These are phyloP conservation scores for Galerina sulciceps DNA, from an alignment of 768 basidiomycete genomes.

Conservation along the genomic window DNA sequence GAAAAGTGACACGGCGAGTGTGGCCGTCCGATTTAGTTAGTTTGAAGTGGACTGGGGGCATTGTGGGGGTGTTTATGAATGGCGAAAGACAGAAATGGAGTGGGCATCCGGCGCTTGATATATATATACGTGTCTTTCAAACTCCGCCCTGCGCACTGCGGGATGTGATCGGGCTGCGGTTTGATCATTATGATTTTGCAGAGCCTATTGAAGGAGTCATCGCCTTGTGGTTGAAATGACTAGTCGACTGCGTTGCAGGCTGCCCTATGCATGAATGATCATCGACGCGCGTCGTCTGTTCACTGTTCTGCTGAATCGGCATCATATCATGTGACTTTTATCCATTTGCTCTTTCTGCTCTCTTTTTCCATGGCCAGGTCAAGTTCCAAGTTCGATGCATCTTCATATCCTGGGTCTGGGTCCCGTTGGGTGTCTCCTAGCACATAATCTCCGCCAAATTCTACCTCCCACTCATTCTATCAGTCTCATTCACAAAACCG, in stretches of 20 bases:
- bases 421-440: conserved; percentile 80
- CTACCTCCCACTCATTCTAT: conserved; percentile 58
- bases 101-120: conserved; percentile 5
- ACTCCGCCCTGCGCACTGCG: conserved; percentile 14
- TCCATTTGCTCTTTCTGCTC: not conserved
- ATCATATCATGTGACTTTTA: conserved; percentile 1
- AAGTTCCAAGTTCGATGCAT: conserved; percentile 49
- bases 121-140: conserved; percentile 10
- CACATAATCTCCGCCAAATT: conserved; percentile 74
- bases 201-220: not conserved
- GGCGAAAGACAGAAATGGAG: not conserved
- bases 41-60: conserved; percentile 67
- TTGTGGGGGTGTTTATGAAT: conserved; percentile 18
- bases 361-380: not conserved
- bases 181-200: not conserved
- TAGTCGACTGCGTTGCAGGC: not conserved
- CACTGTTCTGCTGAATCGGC: too few species aligned
- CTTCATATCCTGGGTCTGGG: conserved; percentile 83
- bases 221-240: not conserved
- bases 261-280: not conserved
- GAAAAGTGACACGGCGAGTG: conserved; percentile 65
- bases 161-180: not conserved
- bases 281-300: too few species aligned
- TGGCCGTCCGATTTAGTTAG: conserved; percentile 57
- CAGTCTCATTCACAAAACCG: conserved; percentile 69